Base-by-base conservation (phyloP, 805 yeast genomes). In the Priceomyces medius region DNA sequence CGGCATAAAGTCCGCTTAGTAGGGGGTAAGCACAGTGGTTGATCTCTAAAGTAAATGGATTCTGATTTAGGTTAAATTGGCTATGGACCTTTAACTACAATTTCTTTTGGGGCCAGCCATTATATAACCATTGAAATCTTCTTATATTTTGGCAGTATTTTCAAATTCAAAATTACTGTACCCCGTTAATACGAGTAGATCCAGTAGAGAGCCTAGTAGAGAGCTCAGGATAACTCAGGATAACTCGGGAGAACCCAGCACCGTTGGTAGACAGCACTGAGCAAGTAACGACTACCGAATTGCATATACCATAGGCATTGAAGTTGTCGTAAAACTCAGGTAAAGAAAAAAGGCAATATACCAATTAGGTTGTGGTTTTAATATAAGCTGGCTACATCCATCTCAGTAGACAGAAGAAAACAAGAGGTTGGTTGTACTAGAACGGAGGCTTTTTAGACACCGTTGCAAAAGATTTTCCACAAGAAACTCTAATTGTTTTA, bases 51-150 rank as follows among this genome's bases (percentile, higher is more conserved):
- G 4, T 21, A 21, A 35, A 23, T 21, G 20, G 16, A 34, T 35
- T 35, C 38, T 35, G 38, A 20, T 35, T 35, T 35, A 24, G 38
- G 38, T 35, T 35, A 35, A 35, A 35, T 20, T 35, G 17, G 16
- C n/a, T 35, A 24, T 24, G 38, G 38, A 23, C 38, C 29, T 18
- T 35, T 12, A 12, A 29, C 14, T 13, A 17, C 28, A 35, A 21
- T 35, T 35, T 24, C 28, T 35, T 35, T 35, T 35, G 20, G 13
- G 29, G 27, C 17, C 28, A 13, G 19, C 28, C 13, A 35, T 9
- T 35, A 35, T 35, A 35, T 35, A 35, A 35, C 28, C 28, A 35
- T 35, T 35, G 29, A 35, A 35, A 21, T 21, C 29, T 14, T 35
- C 38, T 21, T 18, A 12, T 13, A 14, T 19, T 32, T 32, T 20